phyloP scores from a whole-genome alignment of 441 rosid genomes.

The Metrosideros polymorpha region DNA sequence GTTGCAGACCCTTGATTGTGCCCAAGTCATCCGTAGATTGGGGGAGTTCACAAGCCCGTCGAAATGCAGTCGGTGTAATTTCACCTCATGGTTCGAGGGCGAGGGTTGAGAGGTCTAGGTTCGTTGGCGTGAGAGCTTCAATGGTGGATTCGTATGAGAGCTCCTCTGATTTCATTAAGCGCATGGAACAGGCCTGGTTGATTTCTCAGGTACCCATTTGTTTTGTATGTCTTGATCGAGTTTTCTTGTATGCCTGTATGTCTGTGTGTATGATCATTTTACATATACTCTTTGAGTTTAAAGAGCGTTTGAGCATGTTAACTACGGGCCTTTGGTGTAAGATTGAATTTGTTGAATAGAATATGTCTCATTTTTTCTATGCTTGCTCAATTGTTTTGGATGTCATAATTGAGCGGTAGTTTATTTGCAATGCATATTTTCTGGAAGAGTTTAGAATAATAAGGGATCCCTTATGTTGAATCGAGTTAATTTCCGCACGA shows the following conservation, averaged over 20 bases:
- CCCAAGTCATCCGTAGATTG: slow-evolving; percentile 8
- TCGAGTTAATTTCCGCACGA: background rate
- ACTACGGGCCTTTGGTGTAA: background rate
- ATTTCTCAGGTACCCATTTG: slow-evolving; percentile 58
- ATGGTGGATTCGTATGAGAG: slow-evolving; percentile 58
- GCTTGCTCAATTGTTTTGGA: background rate
- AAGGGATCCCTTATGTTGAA: background rate
- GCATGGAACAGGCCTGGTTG: slow-evolving; percentile 78
- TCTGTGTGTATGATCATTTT: background rate
- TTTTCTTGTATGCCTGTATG: background rate
- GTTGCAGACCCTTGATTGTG: slow-evolving; percentile 16
- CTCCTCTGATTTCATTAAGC: slow-evolving; percentile 64
- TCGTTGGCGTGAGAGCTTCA: slow-evolving; percentile 37
- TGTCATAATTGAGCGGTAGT: background rate
- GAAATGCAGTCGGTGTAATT: background rate
- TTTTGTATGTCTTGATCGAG: background rate
- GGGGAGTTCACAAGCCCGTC: slow-evolving; percentile 6
- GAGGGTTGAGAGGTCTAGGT: background rate
- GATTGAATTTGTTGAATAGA: background rate
- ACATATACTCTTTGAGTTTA: background rate
- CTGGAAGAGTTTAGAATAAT: background rate
- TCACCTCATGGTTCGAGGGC: background rate
- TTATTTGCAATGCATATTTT: background rate
- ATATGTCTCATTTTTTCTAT: background rate
- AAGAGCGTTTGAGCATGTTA: background rate